Conservation (phyloP, 352 stramenopile species). For the Phytophthora meadii region DNA sequence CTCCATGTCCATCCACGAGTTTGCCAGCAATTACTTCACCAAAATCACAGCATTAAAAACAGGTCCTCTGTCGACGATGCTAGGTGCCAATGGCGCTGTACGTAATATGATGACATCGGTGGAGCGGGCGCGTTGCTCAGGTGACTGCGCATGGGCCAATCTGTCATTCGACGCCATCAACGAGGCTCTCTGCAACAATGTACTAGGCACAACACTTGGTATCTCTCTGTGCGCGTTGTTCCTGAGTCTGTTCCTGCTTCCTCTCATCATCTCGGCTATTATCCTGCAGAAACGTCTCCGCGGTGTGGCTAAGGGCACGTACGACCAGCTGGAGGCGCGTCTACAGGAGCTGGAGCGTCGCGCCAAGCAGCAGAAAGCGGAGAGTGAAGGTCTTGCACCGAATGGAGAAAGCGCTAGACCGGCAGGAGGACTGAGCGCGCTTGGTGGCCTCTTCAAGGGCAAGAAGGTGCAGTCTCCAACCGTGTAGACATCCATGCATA, state of each 20-base stretch:
- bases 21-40: slow-evolving; percentile 63
- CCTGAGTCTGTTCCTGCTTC: slow-evolving; percentile 76
- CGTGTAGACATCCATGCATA: slow-evolving; percentile 1
- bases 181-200: slow-evolving; percentile 71
- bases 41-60: slow-evolving; percentile 54
- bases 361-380: slow-evolving; percentile 49
- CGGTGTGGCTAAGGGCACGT: slow-evolving; percentile 78
- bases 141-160: slow-evolving; percentile 85
- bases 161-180: slow-evolving; percentile 84
- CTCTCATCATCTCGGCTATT: slow-evolving; percentile 74
- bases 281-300: slow-evolving; percentile 83
- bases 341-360: slow-evolving; percentile 72
- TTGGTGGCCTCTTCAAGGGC: slow-evolving; percentile 37
- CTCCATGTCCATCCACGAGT: slow-evolving; percentile 68
- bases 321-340: slow-evolving; percentile 77
- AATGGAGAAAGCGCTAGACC: slow-evolving; percentile 9
- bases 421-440: slow-evolving; percentile 21
- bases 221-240: slow-evolving; percentile 84
- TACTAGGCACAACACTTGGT: slow-evolving; percentile 78
- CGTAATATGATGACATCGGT: slow-evolving; percentile 61
- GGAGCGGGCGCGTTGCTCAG: slow-evolving; percentile 71
- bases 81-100: slow-evolving; percentile 51
- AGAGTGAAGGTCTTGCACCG: slow-evolving; percentile 24
- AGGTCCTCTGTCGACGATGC: slow-evolving; percentile 49
- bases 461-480: slow-evolving; percentile 32